Conservation (phyloP, 2,329 filamentous ascomycete genomes). For the Aspergillus terreus region DNA sequence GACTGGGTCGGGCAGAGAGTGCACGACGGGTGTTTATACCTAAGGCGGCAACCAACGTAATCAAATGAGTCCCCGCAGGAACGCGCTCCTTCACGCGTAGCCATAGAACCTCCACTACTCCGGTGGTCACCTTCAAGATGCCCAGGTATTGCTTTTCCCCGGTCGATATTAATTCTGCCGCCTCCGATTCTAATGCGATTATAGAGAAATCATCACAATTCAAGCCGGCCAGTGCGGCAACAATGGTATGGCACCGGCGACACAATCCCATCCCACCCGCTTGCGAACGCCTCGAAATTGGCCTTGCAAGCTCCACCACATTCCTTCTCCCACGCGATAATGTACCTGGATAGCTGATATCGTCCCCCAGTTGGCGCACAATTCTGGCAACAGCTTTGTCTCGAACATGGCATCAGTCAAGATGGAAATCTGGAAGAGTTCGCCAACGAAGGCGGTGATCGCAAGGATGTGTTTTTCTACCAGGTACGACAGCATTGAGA, state of each 20-base stretch:
- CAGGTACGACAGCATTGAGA: conserved; percentile 44
- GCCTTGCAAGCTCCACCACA: not conserved
- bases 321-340: not conserved
- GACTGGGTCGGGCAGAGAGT: no score
- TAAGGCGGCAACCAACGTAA: conserved; percentile 22
- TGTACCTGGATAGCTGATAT: not conserved
- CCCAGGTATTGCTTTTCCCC: conserved; percentile 29
- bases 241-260: conserved; percentile 66
- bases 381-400: conserved; percentile 98
- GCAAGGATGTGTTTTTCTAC: conserved; percentile 99
- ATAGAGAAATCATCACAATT: conserved; percentile 96
- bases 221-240: conserved; percentile 99
- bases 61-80: conserved; percentile 27
- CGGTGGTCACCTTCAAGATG: conserved; percentile 30
- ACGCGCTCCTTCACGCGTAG: conserved; percentile 32
- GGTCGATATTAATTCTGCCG: not conserved
- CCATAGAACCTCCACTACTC: conserved; percentile 22
- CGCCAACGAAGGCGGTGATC: conserved; percentile 93
- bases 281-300: not conserved
- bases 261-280: not conserved
- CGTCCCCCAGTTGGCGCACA: conserved; percentile 73
- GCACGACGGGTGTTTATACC: conserved; percentile 8
- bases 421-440: conserved; percentile 97
- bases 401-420: conserved; percentile 96
- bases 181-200: conserved; percentile 5